Evolutionary conservation across 139 green algal species (phyloP).

Genomic region (Chlamydomonas asymmetrica): DNA sequence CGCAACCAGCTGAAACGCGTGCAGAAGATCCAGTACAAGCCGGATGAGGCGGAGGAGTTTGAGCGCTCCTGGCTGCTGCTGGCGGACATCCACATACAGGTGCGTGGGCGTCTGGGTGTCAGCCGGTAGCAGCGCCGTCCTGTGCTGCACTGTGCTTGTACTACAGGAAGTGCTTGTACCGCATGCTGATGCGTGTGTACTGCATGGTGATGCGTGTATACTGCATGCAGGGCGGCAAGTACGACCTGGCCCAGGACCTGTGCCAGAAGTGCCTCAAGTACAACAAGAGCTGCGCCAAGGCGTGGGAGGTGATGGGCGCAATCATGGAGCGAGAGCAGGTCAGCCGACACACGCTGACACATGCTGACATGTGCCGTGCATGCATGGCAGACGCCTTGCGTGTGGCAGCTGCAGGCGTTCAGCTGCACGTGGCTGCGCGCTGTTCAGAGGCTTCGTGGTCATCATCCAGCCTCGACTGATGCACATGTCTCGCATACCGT

Average conservation of each 20-base stretch:
- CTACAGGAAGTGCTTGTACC: too few species aligned
- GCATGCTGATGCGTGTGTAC: too few species aligned
- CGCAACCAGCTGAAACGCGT: constrained; percentile 70
- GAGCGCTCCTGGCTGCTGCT: constrained; percentile 80
- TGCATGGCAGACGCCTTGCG: too few species aligned
- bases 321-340: constrained; percentile 77
- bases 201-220: too few species aligned
- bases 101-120: background rate
- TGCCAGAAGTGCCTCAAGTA: constrained; percentile 80
- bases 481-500: too few species aligned
- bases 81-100: constrained; percentile 78
- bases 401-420: too few species aligned
- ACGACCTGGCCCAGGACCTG: constrained; percentile 72
- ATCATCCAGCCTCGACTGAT: too few species aligned
- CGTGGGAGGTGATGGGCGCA: constrained; percentile 74
- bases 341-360: too few species aligned
- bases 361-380: too few species aligned
- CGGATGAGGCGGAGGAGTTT: constrained; percentile 75
- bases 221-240: constrained; percentile 72
- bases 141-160: background rate
- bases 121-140: background rate
- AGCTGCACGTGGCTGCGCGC: too few species aligned
- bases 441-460: too few species aligned
- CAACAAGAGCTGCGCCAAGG: constrained; percentile 78
- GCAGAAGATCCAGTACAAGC: constrained; percentile 75